phyloP scores from a whole-genome alignment of 495 filamentous ascomycete species.

The Xylaria castorea region DNA sequence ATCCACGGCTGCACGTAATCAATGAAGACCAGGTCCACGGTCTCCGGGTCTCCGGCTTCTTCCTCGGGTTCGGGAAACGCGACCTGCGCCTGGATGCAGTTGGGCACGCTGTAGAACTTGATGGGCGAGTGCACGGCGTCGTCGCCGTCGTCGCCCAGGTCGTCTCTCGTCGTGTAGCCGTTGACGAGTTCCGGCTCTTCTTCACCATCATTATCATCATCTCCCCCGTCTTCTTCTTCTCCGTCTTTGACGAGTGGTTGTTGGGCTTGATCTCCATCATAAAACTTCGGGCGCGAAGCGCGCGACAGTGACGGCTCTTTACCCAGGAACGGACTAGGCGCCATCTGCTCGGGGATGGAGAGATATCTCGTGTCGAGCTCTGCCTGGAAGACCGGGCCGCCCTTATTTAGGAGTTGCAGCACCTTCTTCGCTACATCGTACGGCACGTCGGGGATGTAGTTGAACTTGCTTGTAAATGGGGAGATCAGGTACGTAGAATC shows the following conservation, averaged over 20 bases:
- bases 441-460: conserved; percentile 80
- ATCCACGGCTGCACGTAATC: conserved; percentile 89
- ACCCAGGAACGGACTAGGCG: conserved; percentile 28
- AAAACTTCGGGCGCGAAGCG: not conserved
- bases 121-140: conserved; percentile 84
- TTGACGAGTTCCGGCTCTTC: conserved; percentile 59
- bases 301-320: not conserved
- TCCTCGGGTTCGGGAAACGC: conserved; percentile 61
- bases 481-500: conserved; percentile 86
- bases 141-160: conserved; percentile 84
- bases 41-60: conserved; percentile 63
- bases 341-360: conserved; percentile 49
- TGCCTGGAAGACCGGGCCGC: conserved; percentile 61
- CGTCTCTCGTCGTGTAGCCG: conserved; percentile 91
- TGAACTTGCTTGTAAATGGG: conserved; percentile 83
- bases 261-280: not conserved
- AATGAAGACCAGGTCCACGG: conserved; percentile 85
- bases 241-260: conserved; percentile 6
- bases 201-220: conserved; percentile 17
- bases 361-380: conserved; percentile 44
- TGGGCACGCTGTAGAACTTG: conserved; percentile 77
- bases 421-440: conserved; percentile 74
- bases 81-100: conserved; percentile 75
- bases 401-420: conserved; percentile 74
- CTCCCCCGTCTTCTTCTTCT: conserved; percentile 4